A percentile compares a stretch with the other conserved stretches of the same genome.
phyloP scores from a whole-genome alignment of 1,139 yeast species.

The Pichia norvegensis region DNA sequence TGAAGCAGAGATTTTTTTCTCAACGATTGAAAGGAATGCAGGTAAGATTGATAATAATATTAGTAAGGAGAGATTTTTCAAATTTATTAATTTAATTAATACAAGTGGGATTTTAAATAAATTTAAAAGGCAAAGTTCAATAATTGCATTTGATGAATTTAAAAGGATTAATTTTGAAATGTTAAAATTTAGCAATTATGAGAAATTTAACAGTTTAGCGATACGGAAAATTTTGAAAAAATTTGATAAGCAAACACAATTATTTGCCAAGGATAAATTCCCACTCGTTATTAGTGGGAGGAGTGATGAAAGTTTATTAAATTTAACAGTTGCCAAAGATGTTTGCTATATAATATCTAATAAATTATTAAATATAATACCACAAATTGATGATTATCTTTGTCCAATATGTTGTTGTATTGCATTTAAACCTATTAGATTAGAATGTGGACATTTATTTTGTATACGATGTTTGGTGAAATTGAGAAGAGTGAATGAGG shows the following conservation, averaged over 20 bases:
- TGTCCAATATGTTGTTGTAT: conserved; percentile 67
- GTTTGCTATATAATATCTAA: conserved; percentile 51
- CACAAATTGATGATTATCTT: conserved; percentile 66
- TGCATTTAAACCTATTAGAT: conserved; percentile 62
- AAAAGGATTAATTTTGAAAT: conserved; percentile 46
- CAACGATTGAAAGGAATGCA: conserved; percentile 42
- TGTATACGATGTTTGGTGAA: conserved; percentile 67
- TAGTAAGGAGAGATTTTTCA: conserved; percentile 30
- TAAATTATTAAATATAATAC: conserved; percentile 48
- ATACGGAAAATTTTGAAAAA: conserved; percentile 61
- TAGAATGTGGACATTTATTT: conserved; percentile 58
- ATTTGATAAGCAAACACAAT: conserved; percentile 63
- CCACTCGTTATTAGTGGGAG: conserved; percentile 35
- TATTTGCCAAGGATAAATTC: conserved; percentile 41
- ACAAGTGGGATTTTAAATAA: conserved; percentile 31
- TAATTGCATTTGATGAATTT: conserved; percentile 43
- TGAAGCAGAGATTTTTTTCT: conserved; percentile 60
- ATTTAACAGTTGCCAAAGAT: conserved; percentile 46
- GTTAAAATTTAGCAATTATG: conserved; percentile 53
- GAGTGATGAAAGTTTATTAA: conserved; percentile 28
- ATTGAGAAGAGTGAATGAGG: conserved; percentile 48
- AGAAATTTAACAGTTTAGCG: conserved; percentile 55
- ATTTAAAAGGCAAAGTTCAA: conserved; percentile 44
- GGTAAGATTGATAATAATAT: conserved; percentile 34
- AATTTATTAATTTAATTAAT: conserved; percentile 39